Evolutionary conservation across 2,329 filamentous ascomycete genomes (phyloP).

Genomic region (Beauveria caledonica): DNA sequence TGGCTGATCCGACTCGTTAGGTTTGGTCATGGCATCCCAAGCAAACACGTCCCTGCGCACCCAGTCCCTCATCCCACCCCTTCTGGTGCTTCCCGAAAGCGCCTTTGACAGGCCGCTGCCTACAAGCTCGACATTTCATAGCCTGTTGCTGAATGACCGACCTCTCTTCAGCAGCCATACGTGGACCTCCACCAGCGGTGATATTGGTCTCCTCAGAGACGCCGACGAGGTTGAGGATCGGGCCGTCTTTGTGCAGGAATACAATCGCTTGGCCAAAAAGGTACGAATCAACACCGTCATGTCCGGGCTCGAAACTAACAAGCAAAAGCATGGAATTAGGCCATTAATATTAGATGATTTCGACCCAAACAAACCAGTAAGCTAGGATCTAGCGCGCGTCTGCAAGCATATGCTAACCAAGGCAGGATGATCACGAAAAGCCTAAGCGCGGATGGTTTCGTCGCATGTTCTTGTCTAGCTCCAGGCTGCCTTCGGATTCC

Average conservation of each 20-base stretch:
- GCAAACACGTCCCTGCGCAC: not conserved
- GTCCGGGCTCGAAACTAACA: not conserved
- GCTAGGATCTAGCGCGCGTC: not conserved
- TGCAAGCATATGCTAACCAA: not conserved
- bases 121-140: constrained; percentile 4
- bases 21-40: constrained; percentile 9
- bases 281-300: constrained; percentile 24
- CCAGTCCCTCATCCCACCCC: not conserved
- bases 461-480: constrained; percentile 26
- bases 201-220: constrained; percentile 38
- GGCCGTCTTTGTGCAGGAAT: constrained; percentile 43
- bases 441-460: constrained; percentile 29
- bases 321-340: constrained; percentile 44
- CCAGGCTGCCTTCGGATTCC: constrained; percentile 11
- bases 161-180: constrained; percentile 37
- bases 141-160: constrained; percentile 1
- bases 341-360: constrained; percentile 30
- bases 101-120: not conserved
- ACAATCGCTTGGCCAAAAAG: constrained; percentile 52
- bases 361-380: constrained; percentile 21
- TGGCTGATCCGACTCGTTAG: constrained; percentile 6
- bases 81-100: constrained; percentile 2
- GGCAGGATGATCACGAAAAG: constrained; percentile 2
- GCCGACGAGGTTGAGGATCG: constrained; percentile 42
- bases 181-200: constrained; percentile 50